A percentile compares a stretch with the other conserved stretches of the same genome.
These are phyloP conservation scores for Linnemannia exigua DNA, from an alignment of 192 early-diverging fungal species.

Conservation along the genomic window DNA sequence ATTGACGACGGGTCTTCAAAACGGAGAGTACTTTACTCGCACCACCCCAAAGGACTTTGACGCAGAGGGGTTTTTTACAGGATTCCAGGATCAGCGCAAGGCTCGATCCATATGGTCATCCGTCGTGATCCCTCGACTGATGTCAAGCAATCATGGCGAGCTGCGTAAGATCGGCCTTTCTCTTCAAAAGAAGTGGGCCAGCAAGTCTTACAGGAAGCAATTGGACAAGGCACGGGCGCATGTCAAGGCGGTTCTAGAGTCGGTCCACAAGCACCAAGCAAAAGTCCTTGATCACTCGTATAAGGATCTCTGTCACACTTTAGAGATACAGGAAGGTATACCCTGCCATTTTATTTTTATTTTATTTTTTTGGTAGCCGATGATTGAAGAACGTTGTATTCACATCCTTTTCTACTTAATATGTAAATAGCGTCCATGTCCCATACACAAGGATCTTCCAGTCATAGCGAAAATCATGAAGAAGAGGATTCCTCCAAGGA, in stretches of 20 bases:
- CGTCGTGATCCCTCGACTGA: slow-evolving; percentile 16
- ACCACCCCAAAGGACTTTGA: slow-evolving; percentile 13
- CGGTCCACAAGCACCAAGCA: slow-evolving; percentile 13
- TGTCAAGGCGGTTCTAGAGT: slow-evolving; percentile 1
- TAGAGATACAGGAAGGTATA: slow-evolving; percentile 12
- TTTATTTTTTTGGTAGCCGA: too few relatives aligned
- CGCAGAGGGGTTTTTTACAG: slow-evolving; percentile 6
- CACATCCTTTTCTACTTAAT: too few relatives aligned
- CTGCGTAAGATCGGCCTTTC: slow-evolving; percentile 1
- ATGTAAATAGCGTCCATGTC: too few relatives aligned
- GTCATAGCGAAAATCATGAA: too few relatives aligned
- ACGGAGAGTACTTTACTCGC: slow-evolving; percentile 12
- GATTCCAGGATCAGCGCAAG: slow-evolving; percentile 18
- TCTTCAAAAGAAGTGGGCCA: slow-evolving; percentile 15
- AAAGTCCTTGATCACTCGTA: slow-evolving; percentile 16
- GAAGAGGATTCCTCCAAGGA: too few relatives aligned
- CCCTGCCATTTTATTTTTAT: too few relatives aligned
- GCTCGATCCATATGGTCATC: slow-evolving; percentile 16
- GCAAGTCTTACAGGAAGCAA: slow-evolving; percentile 15
- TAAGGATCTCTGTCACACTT: slow-evolving; percentile 14
- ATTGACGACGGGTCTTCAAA: slow-evolving; percentile 14
- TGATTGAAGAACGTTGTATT: too few relatives aligned
- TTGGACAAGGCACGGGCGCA: slow-evolving; percentile 11
- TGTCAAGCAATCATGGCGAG: slow-evolving; percentile 13
- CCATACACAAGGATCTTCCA: too few relatives aligned